Base-by-base conservation (phyloP, 441 rosid genomes). In the Bocquillonia castaneifolia region DNA sequence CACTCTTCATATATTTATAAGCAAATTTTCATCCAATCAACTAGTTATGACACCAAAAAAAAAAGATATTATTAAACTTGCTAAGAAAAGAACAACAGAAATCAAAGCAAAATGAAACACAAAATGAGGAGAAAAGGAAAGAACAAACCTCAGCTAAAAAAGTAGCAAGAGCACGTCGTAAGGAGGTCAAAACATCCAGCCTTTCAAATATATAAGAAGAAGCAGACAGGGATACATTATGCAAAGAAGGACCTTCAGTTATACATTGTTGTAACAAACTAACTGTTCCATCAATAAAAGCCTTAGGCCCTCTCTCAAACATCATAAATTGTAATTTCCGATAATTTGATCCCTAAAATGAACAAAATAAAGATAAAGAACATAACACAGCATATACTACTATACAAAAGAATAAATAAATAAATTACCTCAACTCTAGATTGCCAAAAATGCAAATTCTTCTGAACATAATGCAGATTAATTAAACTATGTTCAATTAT, bases 271-370 rank as follows among this genome's bases (percentile, higher is more conserved):
- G 80, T 20, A 88, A 60, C 28, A 91, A 72, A 75, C 80, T 81
- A 6, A 67, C 63, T 18, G 88, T 62, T 70, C 83, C 93, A 59
- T 83, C 72, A 57, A 88, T 58, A 71, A 93, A 89, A 73, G 95
- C 97, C 56, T 68, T 68, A 0, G 97, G 97, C 39, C 99, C 99
- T 82, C 99, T 87, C 88, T 93, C 97, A 22, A 87, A 87, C 22
- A 91, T 57, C 91, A 89, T 89, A 79, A 84, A 91, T 80, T 82
- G 85, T 6, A 85, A 79, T 79, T 87, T 93, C 26, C 80, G 82
- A 72, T 87, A 81, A 83, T 82, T 60, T 36, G 96, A 86, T 47
- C 83, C 93, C 99, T 93, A 71, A 44, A 69, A 15, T 31, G 12
- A 42, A 31, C 36, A 64, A 74, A 22, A 17, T 1, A 23, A 61